Evolutionary conservation across 2,329 filamentous ascomycete species (phyloP).

Genomic region (Pestalotiopsis sp.): DNA sequence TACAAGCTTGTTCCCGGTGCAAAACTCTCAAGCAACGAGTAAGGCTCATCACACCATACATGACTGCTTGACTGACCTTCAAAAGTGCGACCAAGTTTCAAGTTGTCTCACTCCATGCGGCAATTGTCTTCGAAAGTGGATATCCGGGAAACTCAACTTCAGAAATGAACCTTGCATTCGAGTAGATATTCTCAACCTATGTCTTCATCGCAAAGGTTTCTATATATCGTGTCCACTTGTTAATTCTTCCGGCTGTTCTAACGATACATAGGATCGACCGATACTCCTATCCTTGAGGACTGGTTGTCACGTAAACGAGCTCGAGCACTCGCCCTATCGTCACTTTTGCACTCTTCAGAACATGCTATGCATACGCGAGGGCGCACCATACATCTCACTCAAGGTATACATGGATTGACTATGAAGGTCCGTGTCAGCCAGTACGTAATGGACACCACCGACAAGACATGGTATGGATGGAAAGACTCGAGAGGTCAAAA

Average conservation of each 20-base stretch:
- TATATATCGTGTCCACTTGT: fast-evolving
- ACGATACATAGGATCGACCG: background rate
- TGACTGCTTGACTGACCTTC: background rate
- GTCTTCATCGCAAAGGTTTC: background rate
- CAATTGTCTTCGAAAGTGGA: background rate
- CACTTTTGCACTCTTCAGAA: too few species aligned
- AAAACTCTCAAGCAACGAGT: background rate
- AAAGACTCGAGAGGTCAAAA: too few species aligned
- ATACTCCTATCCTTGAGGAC: background rate
- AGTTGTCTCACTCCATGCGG: background rate
- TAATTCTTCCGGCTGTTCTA: background rate
- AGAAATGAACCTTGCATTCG: background rate
- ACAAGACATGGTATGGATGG: too few species aligned
- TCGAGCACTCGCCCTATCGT: background rate
- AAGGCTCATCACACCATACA: background rate
- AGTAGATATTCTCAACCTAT: background rate
- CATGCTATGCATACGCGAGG: too few species aligned
- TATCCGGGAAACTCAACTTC: fast-evolving
- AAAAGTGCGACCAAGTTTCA: background rate
- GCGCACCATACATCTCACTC: background rate
- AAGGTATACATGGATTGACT: background rate
- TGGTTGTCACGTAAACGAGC: background rate
- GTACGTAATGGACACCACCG: too few species aligned
- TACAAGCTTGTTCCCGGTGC: background rate
- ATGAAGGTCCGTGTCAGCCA: too few species aligned